Base-by-base conservation (phyloP, 257 asterid genomes). In the Verbena officinalis region DNA sequence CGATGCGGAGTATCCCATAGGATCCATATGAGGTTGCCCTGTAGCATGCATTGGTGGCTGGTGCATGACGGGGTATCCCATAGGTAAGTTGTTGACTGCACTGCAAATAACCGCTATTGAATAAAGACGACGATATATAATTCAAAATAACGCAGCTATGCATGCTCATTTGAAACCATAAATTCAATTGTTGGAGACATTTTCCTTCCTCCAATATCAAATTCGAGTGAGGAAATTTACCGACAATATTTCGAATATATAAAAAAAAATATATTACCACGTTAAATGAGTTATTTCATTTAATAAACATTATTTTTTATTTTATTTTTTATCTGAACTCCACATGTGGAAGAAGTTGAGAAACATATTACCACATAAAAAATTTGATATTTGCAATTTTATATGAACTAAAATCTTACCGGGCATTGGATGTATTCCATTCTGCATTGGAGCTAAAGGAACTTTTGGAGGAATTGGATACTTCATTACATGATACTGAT, bases 51-150 rank as follows among this genome's bases (percentile, higher is more conserved):
- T 33, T 36, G 81, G 78, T 71, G 77, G 87, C 46, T 76, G 96
- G 33, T 77, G 96, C 27, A 82, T 68, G 65, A 88, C 71, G 22
- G 96, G 94, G 70, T 85, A 88, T 53, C 96, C 96, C 83, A 81
- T 76, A 19, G 96, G 96, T 65, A 88, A 78, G 72, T 78, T 86
- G 80, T 79, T 81, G 82, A 75, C 91, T 88, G 96, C 87, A 81
- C 82, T 76, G 85, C 75, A 64, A 75, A 77, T 45, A 70, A 70
- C 69, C 33, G 64, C 59, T 67, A 67, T 55, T 77, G 60, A 77
- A 72, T 58, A 80, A 65, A 24, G 73, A 43, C 9, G 55, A 52
- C 7, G 19, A 31, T 4, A 30, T 4, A 30, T 30, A 33, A 14
- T 31, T 13, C 48, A 22, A 19, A 10, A 60, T 17, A 59, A 19